These are phyloP conservation scores for Blastocystis sp. DNA, from an alignment of 352 stramenopile species.

Conservation along the genomic window DNA sequence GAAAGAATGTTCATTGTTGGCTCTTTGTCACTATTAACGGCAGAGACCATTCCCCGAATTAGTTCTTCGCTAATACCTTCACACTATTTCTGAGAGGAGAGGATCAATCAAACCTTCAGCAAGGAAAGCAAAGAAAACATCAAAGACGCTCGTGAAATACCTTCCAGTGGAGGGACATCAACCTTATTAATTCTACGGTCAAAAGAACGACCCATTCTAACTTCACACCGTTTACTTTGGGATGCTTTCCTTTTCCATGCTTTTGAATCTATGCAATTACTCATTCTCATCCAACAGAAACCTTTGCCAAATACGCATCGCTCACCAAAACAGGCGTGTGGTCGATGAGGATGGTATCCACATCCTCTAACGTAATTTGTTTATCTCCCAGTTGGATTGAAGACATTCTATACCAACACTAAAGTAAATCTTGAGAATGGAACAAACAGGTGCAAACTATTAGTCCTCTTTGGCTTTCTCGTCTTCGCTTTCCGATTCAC, in stretches of 20 bases:
- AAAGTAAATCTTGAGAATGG: not conserved
- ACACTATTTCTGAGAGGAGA: not conserved
- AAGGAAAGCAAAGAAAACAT: constrained; percentile 41
- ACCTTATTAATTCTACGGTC: not conserved
- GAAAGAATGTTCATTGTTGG: not conserved
- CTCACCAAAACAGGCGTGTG: constrained; percentile 20
- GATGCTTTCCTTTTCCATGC: constrained; percentile 41
- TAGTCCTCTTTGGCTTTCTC: not conserved
- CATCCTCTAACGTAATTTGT: constrained; percentile 63
- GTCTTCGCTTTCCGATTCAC: not conserved
- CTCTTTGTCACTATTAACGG: not conserved
- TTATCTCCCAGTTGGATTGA: constrained; percentile 53
- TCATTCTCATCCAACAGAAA: not conserved
- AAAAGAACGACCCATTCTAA: not conserved
- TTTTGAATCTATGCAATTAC: constrained; percentile 54
- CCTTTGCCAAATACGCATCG: not conserved
- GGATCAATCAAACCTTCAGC: not conserved
- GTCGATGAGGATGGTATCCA: constrained; percentile 37
- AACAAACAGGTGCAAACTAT: not conserved
- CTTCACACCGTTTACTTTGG: not conserved
- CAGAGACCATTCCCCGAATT: not conserved
- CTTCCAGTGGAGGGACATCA: not conserved
- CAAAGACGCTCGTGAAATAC: not conserved
- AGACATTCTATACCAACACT: not conserved
- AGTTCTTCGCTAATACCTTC: constrained; percentile 17